These are phyloP conservation scores for Darksidea phi DNA, from an alignment of 495 filamentous ascomycete genomes.

Conservation along the genomic window DNA sequence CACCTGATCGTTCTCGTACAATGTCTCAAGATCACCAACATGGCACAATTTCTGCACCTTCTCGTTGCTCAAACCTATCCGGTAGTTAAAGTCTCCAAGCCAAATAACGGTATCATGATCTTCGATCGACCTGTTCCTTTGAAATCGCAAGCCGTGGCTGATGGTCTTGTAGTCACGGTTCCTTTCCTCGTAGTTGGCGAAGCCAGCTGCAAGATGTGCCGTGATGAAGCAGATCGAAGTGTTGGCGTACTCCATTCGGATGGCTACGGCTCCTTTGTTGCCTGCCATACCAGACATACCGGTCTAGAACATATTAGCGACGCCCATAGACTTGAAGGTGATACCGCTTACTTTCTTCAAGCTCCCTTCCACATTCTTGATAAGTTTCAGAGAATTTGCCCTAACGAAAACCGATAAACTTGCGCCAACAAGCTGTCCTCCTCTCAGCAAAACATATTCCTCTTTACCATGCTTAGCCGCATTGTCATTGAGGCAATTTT, in stretches of 20 bases:
- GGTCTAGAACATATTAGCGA: constrained; percentile 53
- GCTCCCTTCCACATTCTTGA: constrained; percentile 95
- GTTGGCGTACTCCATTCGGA: constrained; percentile 91
- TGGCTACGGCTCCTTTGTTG: constrained; percentile 97
- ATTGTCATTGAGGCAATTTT: constrained; percentile 68
- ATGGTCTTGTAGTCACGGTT: constrained; percentile 93
- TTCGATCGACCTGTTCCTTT: constrained; percentile 82
- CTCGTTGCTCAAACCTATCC: constrained; percentile 82
- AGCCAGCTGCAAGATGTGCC: constrained; percentile 93
- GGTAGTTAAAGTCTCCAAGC: constrained; percentile 98
- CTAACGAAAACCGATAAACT: constrained; percentile 89
- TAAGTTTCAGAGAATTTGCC: constrained; percentile 66
- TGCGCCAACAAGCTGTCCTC: constrained; percentile 92
- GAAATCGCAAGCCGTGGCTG: constrained; percentile 80
- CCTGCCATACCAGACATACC: constrained; percentile 96
- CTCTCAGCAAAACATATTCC: constrained; percentile 84
- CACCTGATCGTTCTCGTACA: constrained; percentile 88
- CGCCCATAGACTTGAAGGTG: not conserved
- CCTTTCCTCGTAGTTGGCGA: constrained; percentile 94
- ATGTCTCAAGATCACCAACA: constrained; percentile 65
- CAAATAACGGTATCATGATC: constrained; percentile 95
- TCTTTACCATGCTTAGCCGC: constrained; percentile 61
- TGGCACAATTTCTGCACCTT: constrained; percentile 71
- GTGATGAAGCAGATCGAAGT: constrained; percentile 94
- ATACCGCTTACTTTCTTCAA: constrained; percentile 69